Base-by-base conservation (phyloP, 2,329 filamentous ascomycete genomes). In the Pseudogymnoascus sp. region DNA sequence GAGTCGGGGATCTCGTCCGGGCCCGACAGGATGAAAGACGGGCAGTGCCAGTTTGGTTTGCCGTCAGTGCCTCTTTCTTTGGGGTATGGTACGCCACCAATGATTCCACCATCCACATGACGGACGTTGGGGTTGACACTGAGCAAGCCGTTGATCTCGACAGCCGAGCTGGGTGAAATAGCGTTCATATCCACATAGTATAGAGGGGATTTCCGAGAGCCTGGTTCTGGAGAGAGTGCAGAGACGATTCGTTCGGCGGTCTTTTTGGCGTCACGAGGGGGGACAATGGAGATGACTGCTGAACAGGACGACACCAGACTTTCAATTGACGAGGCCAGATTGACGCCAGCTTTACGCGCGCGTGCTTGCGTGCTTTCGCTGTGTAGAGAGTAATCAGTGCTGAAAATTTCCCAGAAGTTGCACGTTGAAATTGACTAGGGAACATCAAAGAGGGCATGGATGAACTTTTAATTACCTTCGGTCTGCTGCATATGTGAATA, bases 161-260 rank as follows among this genome's bases (percentile, higher is more conserved):
- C 74, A 35, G 73, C 74, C 5, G 78, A 82, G 15, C 77, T 77
- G 0, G 86, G 84, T 1, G 86, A 81, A 12, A 85, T 80, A 60
- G 86, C 86, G 71, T 89, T 89, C 62, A 89, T 75, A 66, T 89
- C 86, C 15, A 84, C 75, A 69, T 79, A 87, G 70, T 82, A 84
- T 57, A 87, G 74, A 5, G 79, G 75, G 20, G 9, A 41, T 22
- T 41, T 41, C 12, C 68, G 66, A 38, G 63, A 57, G 66, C 68
- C 68, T 6, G 63, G 62, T 18, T 30, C 69, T 61, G 63, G 62
- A 6, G 74, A 71, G 38, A 80, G 67, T 22, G 82, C 82, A 64
- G 80, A 76, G 35, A 77, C 74, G 62, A 88, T 76, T 57, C 85
- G 79, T 67, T 78, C 75, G 1, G 86, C 86, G 0, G 81, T 88